Percentiles rank a stretch among this genome's conserved stretches.
Conservation (phyloP, 345 rosid genomes). For the Turnera subulata region DNA sequence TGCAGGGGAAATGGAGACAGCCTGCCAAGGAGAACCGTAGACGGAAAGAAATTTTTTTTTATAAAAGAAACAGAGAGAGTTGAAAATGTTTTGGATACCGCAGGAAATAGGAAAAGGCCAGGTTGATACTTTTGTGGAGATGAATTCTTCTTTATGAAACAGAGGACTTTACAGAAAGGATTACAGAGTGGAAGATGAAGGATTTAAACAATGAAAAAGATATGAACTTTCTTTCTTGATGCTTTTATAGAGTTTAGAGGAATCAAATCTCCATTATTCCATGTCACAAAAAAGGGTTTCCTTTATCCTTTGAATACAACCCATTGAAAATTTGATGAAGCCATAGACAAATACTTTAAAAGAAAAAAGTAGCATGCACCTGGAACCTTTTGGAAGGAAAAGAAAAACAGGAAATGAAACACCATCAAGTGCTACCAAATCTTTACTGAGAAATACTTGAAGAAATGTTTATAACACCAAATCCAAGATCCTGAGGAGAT, state of each 20-base stretch:
- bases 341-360: too few relatives aligned
- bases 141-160: background rate
- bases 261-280: constrained; percentile 17
- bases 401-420: too few relatives aligned
- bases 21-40: constrained; percentile 18
- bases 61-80: background rate
- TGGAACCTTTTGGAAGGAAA: too few relatives aligned
- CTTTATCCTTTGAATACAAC: background rate
- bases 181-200: constrained; percentile 20
- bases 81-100: background rate
- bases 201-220: constrained; percentile 9
- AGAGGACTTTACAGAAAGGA: constrained; percentile 31
- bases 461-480: too few relatives aligned
- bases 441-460: too few relatives aligned
- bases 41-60: background rate
- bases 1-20: constrained; percentile 51
- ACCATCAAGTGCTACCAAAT: too few relatives aligned
- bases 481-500: too few relatives aligned
- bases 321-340: too few relatives aligned
- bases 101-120: constrained; percentile 16
- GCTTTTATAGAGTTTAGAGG: background rate
- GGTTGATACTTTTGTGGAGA: constrained; percentile 27
- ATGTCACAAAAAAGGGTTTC: background rate
- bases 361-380: too few relatives aligned
- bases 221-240: constrained; percentile 2